These are phyloP conservation scores for Stylonectria norvegica DNA, from an alignment of 2,329 filamentous ascomycete genomes.

Conservation along the genomic window DNA sequence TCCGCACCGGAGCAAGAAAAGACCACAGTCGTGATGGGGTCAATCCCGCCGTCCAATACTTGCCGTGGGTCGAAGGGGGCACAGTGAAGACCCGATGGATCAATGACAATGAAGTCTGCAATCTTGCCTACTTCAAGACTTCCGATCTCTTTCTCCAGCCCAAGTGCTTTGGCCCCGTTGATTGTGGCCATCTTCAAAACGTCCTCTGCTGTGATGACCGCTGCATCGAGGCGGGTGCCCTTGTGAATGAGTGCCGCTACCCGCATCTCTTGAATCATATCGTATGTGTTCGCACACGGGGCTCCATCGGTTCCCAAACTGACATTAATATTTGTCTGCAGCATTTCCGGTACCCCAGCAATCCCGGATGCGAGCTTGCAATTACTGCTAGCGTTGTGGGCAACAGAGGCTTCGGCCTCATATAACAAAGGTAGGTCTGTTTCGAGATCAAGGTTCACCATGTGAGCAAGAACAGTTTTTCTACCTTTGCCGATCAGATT, in stretches of 20 bases:
- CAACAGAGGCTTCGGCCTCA: slow-evolving; percentile 36
- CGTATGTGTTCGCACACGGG: slow-evolving; percentile 50
- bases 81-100: not conserved
- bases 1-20: slow-evolving; percentile 2
- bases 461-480: slow-evolving; percentile 8
- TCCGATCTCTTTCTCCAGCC: slow-evolving; percentile 37
- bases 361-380: slow-evolving; percentile 51
- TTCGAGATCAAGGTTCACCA: slow-evolving; percentile 6
- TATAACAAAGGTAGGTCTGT: slow-evolving; percentile 5
- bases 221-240: slow-evolving; percentile 40
- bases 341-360: slow-evolving; percentile 43
- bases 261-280: slow-evolving; percentile 52
- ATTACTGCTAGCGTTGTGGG: slow-evolving; percentile 51
- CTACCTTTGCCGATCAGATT: slow-evolving; percentile 9
- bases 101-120: slow-evolving; percentile 36
- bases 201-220: slow-evolving; percentile 42
- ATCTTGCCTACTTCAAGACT: slow-evolving; percentile 42
- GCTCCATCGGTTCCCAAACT: slow-evolving; percentile 51
- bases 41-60: slow-evolving; percentile 3
- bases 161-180: slow-evolving; percentile 46
- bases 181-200: slow-evolving; percentile 45
- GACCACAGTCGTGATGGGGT: slow-evolving; percentile 2
- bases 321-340: slow-evolving; percentile 43
- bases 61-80: slow-evolving; percentile 7
- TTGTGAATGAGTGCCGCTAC: slow-evolving; percentile 49